phyloP scores from a whole-genome alignment of 768 basidiomycete genomes.

The Podaxis sp. region DNA sequence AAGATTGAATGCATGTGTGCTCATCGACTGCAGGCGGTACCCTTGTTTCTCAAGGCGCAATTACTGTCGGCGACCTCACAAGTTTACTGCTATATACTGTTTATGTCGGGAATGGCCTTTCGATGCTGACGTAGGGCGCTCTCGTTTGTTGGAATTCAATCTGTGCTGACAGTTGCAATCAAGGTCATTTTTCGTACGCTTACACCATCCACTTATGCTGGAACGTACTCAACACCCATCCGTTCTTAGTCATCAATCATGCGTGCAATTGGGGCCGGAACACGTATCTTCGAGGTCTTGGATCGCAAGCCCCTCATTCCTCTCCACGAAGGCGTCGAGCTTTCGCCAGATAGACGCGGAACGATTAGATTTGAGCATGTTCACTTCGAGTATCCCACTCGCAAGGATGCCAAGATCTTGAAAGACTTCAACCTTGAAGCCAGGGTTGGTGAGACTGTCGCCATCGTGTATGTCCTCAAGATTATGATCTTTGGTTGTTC shows the following conservation, averaged over 20 bases:
- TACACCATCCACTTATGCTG: slow-evolving; percentile 21
- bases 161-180: slow-evolving; percentile 6
- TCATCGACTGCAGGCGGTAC: slow-evolving; percentile 61
- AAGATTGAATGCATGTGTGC: not conserved
- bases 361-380: slow-evolving; percentile 79
- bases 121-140: slow-evolving; percentile 66
- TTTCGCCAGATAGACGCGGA: slow-evolving; percentile 58
- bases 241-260: slow-evolving; percentile 79
- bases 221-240: not conserved
- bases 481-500: not conserved
- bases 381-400: slow-evolving; percentile 85
- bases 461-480: slow-evolving; percentile 71
- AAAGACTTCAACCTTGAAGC: slow-evolving; percentile 81
- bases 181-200: slow-evolving; percentile 49
- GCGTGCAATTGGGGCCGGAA: slow-evolving; percentile 93
- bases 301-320: slow-evolving; percentile 76
- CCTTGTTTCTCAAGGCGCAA: slow-evolving; percentile 81
- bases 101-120: slow-evolving; percentile 78
- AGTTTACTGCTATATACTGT: slow-evolving; percentile 88
- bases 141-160: not conserved
- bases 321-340: slow-evolving; percentile 51
- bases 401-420: slow-evolving; percentile 75
- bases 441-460: slow-evolving; percentile 81
- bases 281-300: slow-evolving; percentile 90
- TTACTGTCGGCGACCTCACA: slow-evolving; percentile 90